A percentile compares a stretch with the other conserved stretches of the same genome.
phyloP scores from a whole-genome alignment of 768 basidiomycete genomes.

The Mycena metata region DNA sequence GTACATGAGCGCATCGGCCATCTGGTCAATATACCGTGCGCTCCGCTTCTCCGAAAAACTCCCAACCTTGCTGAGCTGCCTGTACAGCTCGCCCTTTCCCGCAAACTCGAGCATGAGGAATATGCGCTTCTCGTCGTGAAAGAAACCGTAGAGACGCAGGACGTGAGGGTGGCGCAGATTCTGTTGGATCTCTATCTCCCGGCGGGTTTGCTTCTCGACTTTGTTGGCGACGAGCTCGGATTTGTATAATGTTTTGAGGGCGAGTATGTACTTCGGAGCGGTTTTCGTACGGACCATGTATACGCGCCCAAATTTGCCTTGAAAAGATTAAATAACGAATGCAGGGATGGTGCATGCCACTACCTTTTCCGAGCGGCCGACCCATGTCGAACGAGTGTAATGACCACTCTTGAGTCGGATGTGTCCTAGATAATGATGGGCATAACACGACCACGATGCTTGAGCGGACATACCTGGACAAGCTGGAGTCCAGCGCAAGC shows the following conservation, averaged over 20 bases:
- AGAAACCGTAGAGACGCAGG: slow-evolving; percentile 95
- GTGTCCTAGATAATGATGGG: slow-evolving; percentile 56
- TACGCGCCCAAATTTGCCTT: slow-evolving; percentile 96
- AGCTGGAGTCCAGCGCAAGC: slow-evolving; percentile 88
- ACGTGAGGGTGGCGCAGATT: slow-evolving; percentile 96
- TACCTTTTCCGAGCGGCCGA: slow-evolving; percentile 88
- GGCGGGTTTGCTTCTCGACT: slow-evolving; percentile 96
- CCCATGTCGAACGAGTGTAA: slow-evolving; percentile 94
- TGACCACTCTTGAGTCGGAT: slow-evolving; percentile 87
- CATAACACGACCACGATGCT: background rate
- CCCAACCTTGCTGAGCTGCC: slow-evolving; percentile 89
- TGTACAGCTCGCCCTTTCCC: slow-evolving; percentile 96
- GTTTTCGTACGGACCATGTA: slow-evolving; percentile 97
- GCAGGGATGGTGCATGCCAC: no score
- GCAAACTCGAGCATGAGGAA: slow-evolving; percentile 99
- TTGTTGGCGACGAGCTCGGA: slow-evolving; percentile 91
- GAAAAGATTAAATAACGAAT: background rate
- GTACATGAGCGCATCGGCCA: slow-evolving; percentile 96
- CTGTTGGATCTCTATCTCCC: slow-evolving; percentile 98
- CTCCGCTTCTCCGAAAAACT: slow-evolving; percentile 91
- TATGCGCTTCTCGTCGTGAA: slow-evolving; percentile 97
- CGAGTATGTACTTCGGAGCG: slow-evolving; percentile 92
- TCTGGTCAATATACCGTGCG: slow-evolving; percentile 94
- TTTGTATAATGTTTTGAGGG: slow-evolving; percentile 97
- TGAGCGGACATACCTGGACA: slow-evolving; percentile 64